A percentile compares a stretch with the other conserved stretches of the same genome.
phyloP scores from a whole-genome alignment of 495 filamentous ascomycete species.

The Daldinia grandis region DNA sequence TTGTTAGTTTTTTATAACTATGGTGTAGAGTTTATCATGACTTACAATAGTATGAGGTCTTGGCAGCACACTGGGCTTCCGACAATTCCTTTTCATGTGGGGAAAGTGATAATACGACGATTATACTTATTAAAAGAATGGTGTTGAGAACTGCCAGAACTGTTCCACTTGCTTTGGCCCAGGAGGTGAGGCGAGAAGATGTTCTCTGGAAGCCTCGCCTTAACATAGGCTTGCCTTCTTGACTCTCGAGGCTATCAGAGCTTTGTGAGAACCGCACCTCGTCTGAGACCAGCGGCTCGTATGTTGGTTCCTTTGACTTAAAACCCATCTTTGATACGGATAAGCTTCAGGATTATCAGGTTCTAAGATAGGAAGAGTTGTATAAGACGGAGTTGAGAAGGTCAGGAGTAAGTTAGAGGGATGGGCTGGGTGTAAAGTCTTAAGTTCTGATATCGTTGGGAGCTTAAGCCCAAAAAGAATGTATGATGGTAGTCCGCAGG shows the following conservation, averaged over 20 bases:
- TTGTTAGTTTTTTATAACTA: not conserved
- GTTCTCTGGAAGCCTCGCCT: conserved; percentile 3
- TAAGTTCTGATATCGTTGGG: not conserved
- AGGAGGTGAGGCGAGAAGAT: conserved; percentile 7
- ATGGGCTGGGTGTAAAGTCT: not conserved
- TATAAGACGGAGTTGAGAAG: not conserved
- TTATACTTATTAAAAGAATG: not conserved
- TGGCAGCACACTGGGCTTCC: conserved; percentile 8
- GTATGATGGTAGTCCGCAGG: not conserved
- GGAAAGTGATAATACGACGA: conserved; percentile 2
- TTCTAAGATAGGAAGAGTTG: not conserved
- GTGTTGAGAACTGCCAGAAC: not conserved
- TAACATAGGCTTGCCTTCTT: conserved; percentile 13
- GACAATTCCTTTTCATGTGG: conserved; percentile 4
- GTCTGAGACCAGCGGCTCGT: not conserved
- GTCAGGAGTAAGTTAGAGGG: not conserved
- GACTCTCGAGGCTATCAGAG: conserved; percentile 13
- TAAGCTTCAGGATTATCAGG: not conserved
- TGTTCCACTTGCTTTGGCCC: not conserved
- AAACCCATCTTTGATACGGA: not conserved
- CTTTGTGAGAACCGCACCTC: conserved; percentile 9
- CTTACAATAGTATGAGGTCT: conserved; percentile 15
- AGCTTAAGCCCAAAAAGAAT: not conserved
- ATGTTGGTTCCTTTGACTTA: not conserved
- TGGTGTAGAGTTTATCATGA: not conserved